phyloP scores from a whole-genome alignment of 139 green algal species.

The Prasinococcaceae sp. region DNA sequence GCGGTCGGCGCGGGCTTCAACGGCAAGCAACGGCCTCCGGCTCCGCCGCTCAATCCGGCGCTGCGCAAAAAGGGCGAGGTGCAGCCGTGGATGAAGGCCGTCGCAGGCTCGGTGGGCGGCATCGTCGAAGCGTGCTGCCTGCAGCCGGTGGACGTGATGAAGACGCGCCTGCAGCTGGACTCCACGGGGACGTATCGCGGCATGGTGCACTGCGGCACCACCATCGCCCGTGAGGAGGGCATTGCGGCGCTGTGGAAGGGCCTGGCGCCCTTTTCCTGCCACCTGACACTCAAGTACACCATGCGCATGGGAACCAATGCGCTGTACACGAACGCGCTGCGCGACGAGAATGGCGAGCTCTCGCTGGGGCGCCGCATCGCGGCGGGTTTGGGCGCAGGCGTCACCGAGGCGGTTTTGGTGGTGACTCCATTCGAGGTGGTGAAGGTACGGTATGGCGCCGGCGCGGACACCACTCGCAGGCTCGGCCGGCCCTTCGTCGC shows the following conservation, averaged over 20 bases:
- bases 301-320: slow-evolving; percentile 84
- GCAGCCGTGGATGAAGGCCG: too few species aligned
- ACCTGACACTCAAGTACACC: slow-evolving; percentile 91
- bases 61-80: too few species aligned
- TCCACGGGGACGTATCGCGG: slow-evolving; percentile 60
- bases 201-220: slow-evolving; percentile 60
- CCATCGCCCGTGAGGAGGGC: slow-evolving; percentile 63
- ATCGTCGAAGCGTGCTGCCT: slow-evolving; percentile 71
- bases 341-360: slow-evolving; percentile 51
- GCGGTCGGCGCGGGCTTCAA: too few species aligned
- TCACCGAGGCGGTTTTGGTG: slow-evolving; percentile 81
- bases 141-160: slow-evolving; percentile 87
- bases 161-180: slow-evolving; percentile 87
- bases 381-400: slow-evolving; percentile 65
- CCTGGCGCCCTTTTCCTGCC: slow-evolving; percentile 81
- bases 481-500: too few species aligned
- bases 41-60: too few species aligned
- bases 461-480: too few species aligned
- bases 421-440: slow-evolving; percentile 85
- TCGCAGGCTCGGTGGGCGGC: slow-evolving; percentile 69
- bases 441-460: too few species aligned
- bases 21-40: too few species aligned
- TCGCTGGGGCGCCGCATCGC: slow-evolving; percentile 29
- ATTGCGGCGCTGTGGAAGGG: slow-evolving; percentile 78
- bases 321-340: slow-evolving; percentile 61